Percentiles rank a stretch among this genome's conserved stretches.
Conservation (phyloP, 305 asterid genomes). For the Fraxinus nigra region DNA sequence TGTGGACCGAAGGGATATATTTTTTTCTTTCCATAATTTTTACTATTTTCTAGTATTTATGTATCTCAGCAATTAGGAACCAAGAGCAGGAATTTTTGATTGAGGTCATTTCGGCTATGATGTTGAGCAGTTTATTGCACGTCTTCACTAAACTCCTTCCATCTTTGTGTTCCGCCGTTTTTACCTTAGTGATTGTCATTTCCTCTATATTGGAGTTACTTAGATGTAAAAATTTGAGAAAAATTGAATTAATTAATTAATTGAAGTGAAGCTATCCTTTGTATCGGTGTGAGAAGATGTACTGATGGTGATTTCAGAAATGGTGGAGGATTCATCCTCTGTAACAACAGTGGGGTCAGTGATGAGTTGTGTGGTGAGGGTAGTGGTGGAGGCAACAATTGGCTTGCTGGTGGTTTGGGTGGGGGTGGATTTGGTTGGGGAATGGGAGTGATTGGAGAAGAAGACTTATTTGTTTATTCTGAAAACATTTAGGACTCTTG, state of each 20-base stretch:
- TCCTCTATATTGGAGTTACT: neutral
- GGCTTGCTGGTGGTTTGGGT: neutral
- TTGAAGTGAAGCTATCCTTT: neutral
- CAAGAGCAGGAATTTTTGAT: neutral
- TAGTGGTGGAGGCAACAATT: neutral
- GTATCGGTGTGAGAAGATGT: constrained; percentile 4
- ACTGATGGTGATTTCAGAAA: neutral
- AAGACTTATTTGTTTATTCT: too few species aligned
- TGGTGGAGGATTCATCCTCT: constrained; percentile 2
- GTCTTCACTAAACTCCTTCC: constrained; percentile 42
- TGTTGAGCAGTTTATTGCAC: constrained; percentile 49
- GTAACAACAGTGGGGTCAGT: neutral
- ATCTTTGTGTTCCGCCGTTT: constrained; percentile 35
- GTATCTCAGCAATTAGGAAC: neutral
- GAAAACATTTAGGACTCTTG: neutral
- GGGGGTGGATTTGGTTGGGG: neutral
- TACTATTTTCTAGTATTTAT: neutral
- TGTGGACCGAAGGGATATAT: neutral
- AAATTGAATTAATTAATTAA: neutral
- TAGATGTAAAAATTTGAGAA: neutral
- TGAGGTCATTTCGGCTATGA: constrained; percentile 44
- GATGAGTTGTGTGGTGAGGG: neutral
- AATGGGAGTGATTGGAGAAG: neutral
- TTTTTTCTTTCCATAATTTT: neutral
- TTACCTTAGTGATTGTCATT: constrained; percentile 25